Base-by-base conservation (phyloP, 2,329 filamentous ascomycete genomes). In the Diaporthe amygdali region DNA sequence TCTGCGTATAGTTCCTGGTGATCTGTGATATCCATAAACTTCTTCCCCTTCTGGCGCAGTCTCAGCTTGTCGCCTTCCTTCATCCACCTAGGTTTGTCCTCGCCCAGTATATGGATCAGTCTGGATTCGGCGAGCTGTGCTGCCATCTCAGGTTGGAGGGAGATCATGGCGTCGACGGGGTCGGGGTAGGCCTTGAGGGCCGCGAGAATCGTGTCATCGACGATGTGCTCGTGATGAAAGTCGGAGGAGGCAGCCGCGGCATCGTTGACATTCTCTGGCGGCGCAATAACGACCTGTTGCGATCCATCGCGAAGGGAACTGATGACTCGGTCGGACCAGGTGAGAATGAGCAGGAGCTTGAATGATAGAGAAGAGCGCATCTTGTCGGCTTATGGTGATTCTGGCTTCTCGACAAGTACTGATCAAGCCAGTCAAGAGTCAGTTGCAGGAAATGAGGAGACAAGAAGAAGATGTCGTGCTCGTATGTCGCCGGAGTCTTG, bases 11-110 rank as follows among this genome's bases (percentile, higher is more conserved):
- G 84, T 41, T 90, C 87, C 44, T 86, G 83, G 64, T 88, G 87
- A 71, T 91, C 86, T 15, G 92, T 94, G 74, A 94, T 90, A 80
- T 94, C 92, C 83, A 93, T 91, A 83, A 94, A 94, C 78, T 90
- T 92, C 76, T 88, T 85, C 72, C 90, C 90, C 79, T 91, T 88
- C 75, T 90, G 84, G 75, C 90, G 88, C 56, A 94, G 82, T 72
- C 85, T 86, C 88, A 92, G 91, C 82, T 94, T 94, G 80, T 94
- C 90, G 47, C 92, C 88, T 76, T 94, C 92, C 0, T 90, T 92
- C 55, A 94, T 89, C 91, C 91, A 94, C 80, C 84, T 82, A 15
- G 90, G 78, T 75, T 81, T 91, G 75, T 91, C 84, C 69, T 89
- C 89, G 5, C 91, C 91, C 5, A 87, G 85, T 25, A 93, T 81